Evolutionary conservation across 805 yeast genomes (phyloP).

Genomic region (Nakazawaea wyomingensis): DNA sequence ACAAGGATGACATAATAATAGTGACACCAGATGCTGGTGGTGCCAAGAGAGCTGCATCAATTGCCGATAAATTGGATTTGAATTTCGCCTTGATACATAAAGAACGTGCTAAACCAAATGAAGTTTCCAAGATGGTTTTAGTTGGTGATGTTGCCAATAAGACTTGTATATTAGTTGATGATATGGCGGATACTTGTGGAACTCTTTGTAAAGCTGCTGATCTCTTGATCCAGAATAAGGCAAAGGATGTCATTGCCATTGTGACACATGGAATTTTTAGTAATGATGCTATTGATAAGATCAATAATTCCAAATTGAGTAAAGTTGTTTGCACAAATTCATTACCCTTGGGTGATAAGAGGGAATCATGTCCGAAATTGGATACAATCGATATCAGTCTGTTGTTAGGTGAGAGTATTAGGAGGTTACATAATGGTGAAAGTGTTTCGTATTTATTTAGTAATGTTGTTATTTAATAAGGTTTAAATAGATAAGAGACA

Average conservation of each 20-base stretch:
- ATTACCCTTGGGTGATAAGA: constrained; percentile 71
- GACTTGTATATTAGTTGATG: constrained; percentile 84
- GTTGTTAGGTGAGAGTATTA: constrained; percentile 86
- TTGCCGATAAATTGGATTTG: constrained; percentile 88
- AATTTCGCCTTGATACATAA: constrained; percentile 95
- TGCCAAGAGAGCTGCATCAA: constrained; percentile 91
- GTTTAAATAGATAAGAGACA: neutral
- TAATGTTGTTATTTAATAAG: constrained; percentile 37
- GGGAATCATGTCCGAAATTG: constrained; percentile 57
- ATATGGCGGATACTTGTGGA: constrained; percentile 99
- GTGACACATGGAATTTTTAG: constrained; percentile 95
- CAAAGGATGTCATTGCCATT: constrained; percentile 81
- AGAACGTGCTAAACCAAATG: constrained; percentile 93
- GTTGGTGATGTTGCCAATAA: constrained; percentile 91
- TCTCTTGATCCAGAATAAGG: constrained; percentile 66
- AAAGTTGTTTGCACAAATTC: constrained; percentile 89
- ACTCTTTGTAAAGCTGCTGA: constrained; percentile 94
- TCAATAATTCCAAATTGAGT: constrained; percentile 61
- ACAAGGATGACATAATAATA: constrained; percentile 56
- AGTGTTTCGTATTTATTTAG: constrained; percentile 83
- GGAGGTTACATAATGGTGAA: constrained; percentile 95
- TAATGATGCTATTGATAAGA: constrained; percentile 72
- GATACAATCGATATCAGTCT: constrained; percentile 82
- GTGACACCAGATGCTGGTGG: constrained; percentile 99
- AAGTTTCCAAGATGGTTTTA: constrained; percentile 89